phyloP scores from a whole-genome alignment of 2,329 filamentous ascomycete genomes.

The Amylocarpus encephaloides region DNA sequence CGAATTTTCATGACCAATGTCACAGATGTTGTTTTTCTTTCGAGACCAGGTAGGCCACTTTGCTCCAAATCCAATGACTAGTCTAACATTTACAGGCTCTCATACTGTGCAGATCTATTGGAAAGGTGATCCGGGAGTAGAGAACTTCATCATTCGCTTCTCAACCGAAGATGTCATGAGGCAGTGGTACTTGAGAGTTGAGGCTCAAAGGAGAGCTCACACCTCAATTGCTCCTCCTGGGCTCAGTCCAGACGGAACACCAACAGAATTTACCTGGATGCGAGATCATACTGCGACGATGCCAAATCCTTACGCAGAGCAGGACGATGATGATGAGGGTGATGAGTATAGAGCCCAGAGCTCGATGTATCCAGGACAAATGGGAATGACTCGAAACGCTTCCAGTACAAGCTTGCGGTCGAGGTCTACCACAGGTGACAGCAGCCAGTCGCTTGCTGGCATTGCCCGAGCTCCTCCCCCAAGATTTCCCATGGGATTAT shows the following conservation, averaged over 20 bases:
- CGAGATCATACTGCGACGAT: constrained; percentile 57
- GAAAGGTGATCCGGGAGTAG: constrained; percentile 92
- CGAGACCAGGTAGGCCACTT: constrained; percentile 65
- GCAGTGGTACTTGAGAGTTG: constrained; percentile 80
- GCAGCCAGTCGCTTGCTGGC: constrained; percentile 50
- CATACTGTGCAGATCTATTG: constrained; percentile 98
- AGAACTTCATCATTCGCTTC: constrained; percentile 95
- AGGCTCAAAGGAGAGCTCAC: constrained; percentile 64
- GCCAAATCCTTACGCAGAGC: constrained; percentile 74
- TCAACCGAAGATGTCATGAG: constrained; percentile 86
- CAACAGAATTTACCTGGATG: constrained; percentile 75
- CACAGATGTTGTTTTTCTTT: constrained; percentile 82
- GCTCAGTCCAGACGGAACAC: constrained; percentile 35
- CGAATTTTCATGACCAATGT: constrained; percentile 99
- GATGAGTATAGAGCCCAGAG: constrained; percentile 40
- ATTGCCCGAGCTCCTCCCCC: constrained; percentile 58
- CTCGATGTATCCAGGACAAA: constrained; percentile 27
- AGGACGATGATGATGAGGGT: constrained; percentile 58
- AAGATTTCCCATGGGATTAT: constrained; percentile 57
- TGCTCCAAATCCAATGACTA: not conserved
- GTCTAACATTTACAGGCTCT: constrained; percentile 54
- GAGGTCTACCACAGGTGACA: constrained; percentile 70
- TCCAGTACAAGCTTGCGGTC: constrained; percentile 71
- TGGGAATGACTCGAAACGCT: constrained; percentile 58
- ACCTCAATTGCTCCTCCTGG: constrained; percentile 41